phyloP scores from a whole-genome alignment of 257 asterid species.

The Schizonepeta tenuifolia region DNA sequence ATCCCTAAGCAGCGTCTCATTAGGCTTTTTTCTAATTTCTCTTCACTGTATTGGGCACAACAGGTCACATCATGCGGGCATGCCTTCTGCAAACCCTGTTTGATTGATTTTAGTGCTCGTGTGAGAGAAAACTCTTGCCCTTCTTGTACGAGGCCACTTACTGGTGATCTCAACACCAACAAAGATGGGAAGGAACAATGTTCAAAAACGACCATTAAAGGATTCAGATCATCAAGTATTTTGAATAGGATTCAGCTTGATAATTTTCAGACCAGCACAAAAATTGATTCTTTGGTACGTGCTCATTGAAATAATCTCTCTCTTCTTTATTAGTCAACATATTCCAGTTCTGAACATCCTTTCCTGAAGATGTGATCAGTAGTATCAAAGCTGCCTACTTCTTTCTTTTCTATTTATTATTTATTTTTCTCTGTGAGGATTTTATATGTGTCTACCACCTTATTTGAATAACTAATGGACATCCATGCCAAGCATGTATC shows the following conservation, averaged over 20 bases:
- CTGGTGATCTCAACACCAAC: constrained; percentile 72
- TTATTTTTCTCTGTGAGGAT: no score
- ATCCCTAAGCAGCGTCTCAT: not conserved
- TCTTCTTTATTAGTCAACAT: not conserved
- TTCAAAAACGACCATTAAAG: constrained; percentile 62
- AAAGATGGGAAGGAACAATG: constrained; percentile 54
- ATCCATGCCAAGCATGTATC: not conserved
- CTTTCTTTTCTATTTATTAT: no score
- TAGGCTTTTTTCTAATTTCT: constrained; percentile 10
- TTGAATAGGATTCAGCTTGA: constrained; percentile 74
- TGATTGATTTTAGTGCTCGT: constrained; percentile 69
- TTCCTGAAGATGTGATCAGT: no score
- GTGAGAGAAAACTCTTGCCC: constrained; percentile 82
- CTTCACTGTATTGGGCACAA: constrained; percentile 20
- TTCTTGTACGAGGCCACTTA: constrained; percentile 81
- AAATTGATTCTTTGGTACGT: constrained; percentile 93
- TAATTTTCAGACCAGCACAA: constrained; percentile 87
- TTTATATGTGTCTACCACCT: no score
- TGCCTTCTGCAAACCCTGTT: constrained; percentile 84
- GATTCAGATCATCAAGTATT: constrained; percentile 79
- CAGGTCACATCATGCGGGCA: constrained; percentile 88
- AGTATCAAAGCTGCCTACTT: no score
- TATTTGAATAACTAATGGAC: no score
- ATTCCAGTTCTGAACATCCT: no score
- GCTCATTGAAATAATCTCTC: constrained; percentile 8